phyloP scores from a whole-genome alignment of 345 rosid genomes.

The Hypericum perforatum region DNA sequence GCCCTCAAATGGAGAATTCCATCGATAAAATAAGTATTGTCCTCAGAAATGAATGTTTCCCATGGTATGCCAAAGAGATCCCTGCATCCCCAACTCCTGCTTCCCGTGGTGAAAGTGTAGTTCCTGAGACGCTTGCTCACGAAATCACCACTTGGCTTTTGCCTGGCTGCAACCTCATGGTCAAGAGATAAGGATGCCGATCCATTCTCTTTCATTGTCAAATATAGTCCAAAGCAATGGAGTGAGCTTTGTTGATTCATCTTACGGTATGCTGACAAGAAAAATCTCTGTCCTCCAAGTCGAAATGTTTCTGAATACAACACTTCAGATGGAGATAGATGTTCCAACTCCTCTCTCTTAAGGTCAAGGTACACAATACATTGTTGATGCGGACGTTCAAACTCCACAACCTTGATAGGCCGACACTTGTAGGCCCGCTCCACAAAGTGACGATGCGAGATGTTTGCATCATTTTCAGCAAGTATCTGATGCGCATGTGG shows the following conservation, averaged over 20 bases:
- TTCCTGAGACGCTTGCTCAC: conserved; percentile 41
- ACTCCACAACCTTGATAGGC: conserved; percentile 68
- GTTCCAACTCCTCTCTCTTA: conserved; percentile 47
- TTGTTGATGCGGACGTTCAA: conserved; percentile 54
- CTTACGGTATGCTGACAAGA: conserved; percentile 56
- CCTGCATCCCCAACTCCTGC: conserved; percentile 50
- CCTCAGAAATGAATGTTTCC: conserved; percentile 48
- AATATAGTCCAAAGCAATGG: conserved; percentile 61
- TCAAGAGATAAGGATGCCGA: conserved; percentile 44
- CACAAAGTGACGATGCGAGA: conserved; percentile 35
- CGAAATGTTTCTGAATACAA: conserved; percentile 59
- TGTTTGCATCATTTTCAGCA: conserved; percentile 32
- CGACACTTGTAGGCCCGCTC: conserved; percentile 63
- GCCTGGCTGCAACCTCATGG: conserved; percentile 64
- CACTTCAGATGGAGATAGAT: conserved; percentile 43
- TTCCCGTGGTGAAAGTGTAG: conserved; percentile 44
- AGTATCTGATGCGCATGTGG: conserved; percentile 36
- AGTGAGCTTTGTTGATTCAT: conserved; percentile 47
- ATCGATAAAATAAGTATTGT: conserved; percentile 52
- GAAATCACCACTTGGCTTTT: conserved; percentile 51
- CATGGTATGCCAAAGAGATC: conserved; percentile 51
- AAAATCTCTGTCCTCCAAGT: conserved; percentile 66
- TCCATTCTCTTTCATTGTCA: conserved; percentile 64
- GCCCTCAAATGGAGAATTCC: conserved; percentile 73
- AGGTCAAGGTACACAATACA: conserved; percentile 76